These are phyloP conservation scores for Lenzites betulinus DNA, from an alignment of 768 basidiomycete species.

Conservation along the genomic window DNA sequence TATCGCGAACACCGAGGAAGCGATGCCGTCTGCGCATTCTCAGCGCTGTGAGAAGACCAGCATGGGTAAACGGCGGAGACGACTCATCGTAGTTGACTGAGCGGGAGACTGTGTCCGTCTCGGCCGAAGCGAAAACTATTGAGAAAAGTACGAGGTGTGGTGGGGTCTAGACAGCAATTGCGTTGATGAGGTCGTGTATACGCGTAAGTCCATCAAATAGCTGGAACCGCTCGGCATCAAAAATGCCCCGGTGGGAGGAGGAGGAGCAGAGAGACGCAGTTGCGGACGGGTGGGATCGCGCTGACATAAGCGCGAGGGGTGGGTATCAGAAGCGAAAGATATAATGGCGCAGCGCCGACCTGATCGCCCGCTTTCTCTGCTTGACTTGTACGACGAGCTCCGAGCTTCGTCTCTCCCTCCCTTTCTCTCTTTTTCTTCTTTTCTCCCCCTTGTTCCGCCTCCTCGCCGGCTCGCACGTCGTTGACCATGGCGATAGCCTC, in stretches of 20 bases:
- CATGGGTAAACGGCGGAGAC: slow-evolving; percentile 1
- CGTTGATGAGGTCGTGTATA: too few species aligned
- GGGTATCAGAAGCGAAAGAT: slow-evolving; percentile 5
- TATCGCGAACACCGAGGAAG: too few species aligned
- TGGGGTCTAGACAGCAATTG: too few species aligned
- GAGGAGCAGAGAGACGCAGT: too few species aligned
- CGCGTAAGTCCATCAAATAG: too few species aligned
- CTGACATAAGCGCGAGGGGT: slow-evolving; percentile 6
- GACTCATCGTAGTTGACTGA: slow-evolving; percentile 6
- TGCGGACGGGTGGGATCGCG: not conserved
- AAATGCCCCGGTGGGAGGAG: too few species aligned
- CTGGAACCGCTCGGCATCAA: too few species aligned
- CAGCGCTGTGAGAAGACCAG: not conserved
- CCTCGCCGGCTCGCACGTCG: not conserved
- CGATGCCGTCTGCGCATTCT: not conserved
- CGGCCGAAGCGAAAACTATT: too few species aligned
- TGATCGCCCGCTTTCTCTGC: slow-evolving; percentile 7
- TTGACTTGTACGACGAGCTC: not conserved
- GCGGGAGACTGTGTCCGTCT: not conserved
- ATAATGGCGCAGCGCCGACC: not conserved
- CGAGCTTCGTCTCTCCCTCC: slow-evolving; percentile 1
- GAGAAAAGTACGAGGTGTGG: too few species aligned
- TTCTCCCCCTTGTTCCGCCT: slow-evolving; percentile 12
- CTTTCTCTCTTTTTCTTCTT: slow-evolving; percentile 14
- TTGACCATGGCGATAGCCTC: slow-evolving; percentile 59